Conservation (phyloP, 225 moss, liverwort and hornwort species). For the Ulota crispa region DNA sequence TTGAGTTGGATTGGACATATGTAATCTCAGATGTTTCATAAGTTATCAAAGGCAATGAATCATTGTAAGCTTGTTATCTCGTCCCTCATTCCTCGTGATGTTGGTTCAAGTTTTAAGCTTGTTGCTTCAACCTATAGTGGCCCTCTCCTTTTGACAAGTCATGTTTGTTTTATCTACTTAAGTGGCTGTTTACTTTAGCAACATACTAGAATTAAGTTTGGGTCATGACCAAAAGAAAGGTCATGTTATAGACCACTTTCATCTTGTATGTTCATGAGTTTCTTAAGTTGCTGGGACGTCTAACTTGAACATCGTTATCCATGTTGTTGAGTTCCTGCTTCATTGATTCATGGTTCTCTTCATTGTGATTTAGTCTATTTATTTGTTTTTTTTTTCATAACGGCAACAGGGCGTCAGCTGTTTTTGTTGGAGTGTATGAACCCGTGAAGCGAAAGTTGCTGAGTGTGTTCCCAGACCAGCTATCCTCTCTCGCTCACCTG, state of each 20-base stretch:
- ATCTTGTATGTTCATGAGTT: background rate
- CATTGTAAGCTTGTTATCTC: background rate
- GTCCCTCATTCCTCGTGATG: background rate
- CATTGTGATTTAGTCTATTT: background rate
- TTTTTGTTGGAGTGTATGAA: constrained; percentile 85
- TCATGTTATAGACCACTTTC: background rate
- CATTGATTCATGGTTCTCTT: background rate
- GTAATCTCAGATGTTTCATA: background rate
- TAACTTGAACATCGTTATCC: background rate
- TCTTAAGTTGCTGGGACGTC: background rate
- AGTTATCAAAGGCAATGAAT: background rate
- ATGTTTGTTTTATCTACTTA: background rate
- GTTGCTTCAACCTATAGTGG: background rate
- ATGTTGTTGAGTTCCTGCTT: background rate
- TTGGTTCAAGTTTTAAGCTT: background rate
- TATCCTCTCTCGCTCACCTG: constrained; percentile 76
- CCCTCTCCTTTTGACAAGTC: background rate
- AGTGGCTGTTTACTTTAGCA: background rate
- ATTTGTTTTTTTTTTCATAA: background rate
- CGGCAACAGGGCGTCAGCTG: constrained; percentile 72
- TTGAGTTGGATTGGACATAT: background rate
- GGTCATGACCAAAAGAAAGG: background rate
- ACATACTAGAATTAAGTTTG: background rate
- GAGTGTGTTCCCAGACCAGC: constrained; percentile 61
- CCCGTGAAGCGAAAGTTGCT: constrained; percentile 76